Conservation (phyloP, 192 early-diverging fungal genomes). For the Funneliformis mosseae region DNA sequence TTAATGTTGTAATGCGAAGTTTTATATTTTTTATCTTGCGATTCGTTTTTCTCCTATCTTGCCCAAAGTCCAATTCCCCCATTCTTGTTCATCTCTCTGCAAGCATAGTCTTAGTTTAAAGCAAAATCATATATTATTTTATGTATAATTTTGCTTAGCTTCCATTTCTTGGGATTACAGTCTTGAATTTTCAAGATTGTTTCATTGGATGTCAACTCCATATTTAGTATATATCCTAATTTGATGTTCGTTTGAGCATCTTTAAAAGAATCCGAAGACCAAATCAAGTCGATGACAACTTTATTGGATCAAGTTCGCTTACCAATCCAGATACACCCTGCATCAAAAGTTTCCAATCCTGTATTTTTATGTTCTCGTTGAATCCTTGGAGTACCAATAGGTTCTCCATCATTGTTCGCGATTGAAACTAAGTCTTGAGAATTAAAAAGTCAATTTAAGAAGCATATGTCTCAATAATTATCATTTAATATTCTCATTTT, state of each 20-base stretch:
- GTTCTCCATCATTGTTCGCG: constrained; percentile 9
- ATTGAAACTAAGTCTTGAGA: constrained; percentile 13
- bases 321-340: neutral
- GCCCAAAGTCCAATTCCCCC: neutral
- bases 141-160: neutral
- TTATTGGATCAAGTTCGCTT: constrained; percentile 6
- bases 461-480: too few relatives aligned
- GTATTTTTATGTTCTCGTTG: neutral
- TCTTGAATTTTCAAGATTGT: constrained; percentile 12
- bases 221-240: constrained; percentile 17
- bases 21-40: constrained; percentile 4
- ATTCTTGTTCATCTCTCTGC: constrained; percentile 1
- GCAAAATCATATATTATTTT: too few relatives aligned
- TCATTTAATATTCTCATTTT: too few relatives aligned
- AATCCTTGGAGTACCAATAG: constrained; percentile 6
- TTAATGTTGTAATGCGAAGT: neutral
- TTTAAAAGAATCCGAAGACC: constrained; percentile 9
- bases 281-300: constrained; percentile 19
- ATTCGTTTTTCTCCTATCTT: neutral
- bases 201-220: constrained; percentile 12
- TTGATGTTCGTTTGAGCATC: constrained; percentile 4
- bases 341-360: neutral
- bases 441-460: constrained; percentile 18
- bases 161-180: neutral
- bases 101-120: too few relatives aligned